These are phyloP conservation scores for Ophiostoma novo-ulmi DNA, from an alignment of 2,329 filamentous ascomycete species.

Conservation along the genomic window DNA sequence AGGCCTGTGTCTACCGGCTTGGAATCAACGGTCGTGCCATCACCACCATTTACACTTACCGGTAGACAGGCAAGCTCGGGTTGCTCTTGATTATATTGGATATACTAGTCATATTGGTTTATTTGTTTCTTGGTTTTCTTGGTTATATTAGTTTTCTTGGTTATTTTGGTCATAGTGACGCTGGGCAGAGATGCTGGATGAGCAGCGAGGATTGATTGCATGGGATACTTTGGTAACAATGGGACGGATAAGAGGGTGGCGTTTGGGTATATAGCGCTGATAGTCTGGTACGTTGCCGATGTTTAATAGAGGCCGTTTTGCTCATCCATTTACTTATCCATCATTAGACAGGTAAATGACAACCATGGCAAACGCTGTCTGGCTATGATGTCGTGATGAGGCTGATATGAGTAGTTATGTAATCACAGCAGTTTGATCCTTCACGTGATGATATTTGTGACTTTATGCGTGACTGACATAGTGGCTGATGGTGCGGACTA, in stretches of 20 bases:
- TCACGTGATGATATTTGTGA: background rate
- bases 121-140: no score
- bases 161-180: no score
- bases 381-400: no score
- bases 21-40: slow-evolving; percentile 17
- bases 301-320: background rate
- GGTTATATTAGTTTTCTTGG: no score
- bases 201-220: no score
- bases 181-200: no score
- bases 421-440: background rate
- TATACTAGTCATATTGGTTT: no score
- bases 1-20: slow-evolving; percentile 20
- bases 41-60: slow-evolving; percentile 7
- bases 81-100: background rate
- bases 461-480: background rate
- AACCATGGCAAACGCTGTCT: no score
- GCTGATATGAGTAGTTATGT: no score
- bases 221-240: background rate
- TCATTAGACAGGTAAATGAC: no score
- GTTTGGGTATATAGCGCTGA: background rate
- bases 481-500: background rate
- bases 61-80: background rate
- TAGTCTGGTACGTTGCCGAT: background rate
- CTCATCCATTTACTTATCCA: no score
- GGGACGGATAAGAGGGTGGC: background rate